Evolutionary conservation across 2,329 filamentous ascomycete species (phyloP), one percentile per base, ranked within the genome.

Genomic region (Botrytis pseudocinerea): DNA sequence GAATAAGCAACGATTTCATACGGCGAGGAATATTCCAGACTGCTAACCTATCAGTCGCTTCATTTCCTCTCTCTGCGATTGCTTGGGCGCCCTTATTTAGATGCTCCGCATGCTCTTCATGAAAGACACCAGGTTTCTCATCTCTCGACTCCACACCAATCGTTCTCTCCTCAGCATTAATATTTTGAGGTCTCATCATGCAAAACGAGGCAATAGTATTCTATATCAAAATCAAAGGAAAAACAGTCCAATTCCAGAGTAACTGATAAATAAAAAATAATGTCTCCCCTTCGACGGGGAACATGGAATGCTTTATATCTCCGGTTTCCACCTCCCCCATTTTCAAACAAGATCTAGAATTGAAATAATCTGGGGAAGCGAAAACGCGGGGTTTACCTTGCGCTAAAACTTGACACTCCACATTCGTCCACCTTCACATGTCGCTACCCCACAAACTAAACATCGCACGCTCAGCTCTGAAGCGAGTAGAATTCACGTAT

Each of bases 1-100:
- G 76, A 20, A 89, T 80, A 4, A 88, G 82, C 0, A 87, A 78
- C 9, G 16, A 44, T 18, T 25, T 14, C 38, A 73, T n/a, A 44
- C 2, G 22, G 14, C n/a, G 18, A 9, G 12, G 16, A 5, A 60
- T 25, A 40, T 40, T 6, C 22, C 42, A 42, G 25, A 70, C n/a
- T 40, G 70, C 73, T 74, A 48, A 80, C 79, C 71, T 69, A 68
- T 80, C 79, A 28, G 79, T 80, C 10, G 78, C 79, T 32, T 70
- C 73, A 60, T 77, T 75, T 2, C 79, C 79, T 64, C 77, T 72
- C 61, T 79, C 78, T 59, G 79, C 79, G 46, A 77, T 77, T 40
- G 73, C 73, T 73, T 76, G 79, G 16, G 77, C 74, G 18, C 35
- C 35, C 38, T 69, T 69, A 42, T 57, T 44, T n/a, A 57, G 25